Conservation (phyloP, 257 asterid genomes). For the Penstemon newberryi region DNA sequence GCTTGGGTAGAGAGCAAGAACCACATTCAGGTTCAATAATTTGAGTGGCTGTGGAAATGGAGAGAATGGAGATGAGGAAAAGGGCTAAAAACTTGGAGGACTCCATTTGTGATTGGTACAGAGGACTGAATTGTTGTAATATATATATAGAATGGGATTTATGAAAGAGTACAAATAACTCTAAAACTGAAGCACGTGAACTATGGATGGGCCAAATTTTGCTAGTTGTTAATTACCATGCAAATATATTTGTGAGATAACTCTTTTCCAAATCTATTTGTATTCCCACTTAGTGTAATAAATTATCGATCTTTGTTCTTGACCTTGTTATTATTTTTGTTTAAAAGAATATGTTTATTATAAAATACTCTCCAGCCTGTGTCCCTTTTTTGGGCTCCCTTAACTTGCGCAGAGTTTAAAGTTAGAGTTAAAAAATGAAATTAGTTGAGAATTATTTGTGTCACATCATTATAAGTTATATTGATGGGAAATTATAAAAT, state of each 20-base stretch:
- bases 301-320: too few species aligned
- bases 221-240: conserved; percentile 64
- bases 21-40: conserved; percentile 48
- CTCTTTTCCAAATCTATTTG: not conserved
- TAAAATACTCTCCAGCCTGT: too few species aligned
- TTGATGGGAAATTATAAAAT: too few species aligned
- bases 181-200: conserved; percentile 66
- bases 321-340: too few species aligned
- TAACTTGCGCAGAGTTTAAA: too few species aligned
- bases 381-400: too few species aligned
- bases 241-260: conserved; percentile 3
- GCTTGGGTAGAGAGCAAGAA: conserved; percentile 31
- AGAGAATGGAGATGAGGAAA: conserved; percentile 51
- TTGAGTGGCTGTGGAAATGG: conserved; percentile 42
- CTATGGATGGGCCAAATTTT: conserved; percentile 47
- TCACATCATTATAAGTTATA: too few species aligned
- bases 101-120: conserved; percentile 43
- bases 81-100: conserved; percentile 44
- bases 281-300: too few species aligned
- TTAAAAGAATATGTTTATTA: too few species aligned
- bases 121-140: conserved; percentile 18
- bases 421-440: too few species aligned
- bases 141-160: conserved; percentile 29
- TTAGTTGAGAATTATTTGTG: too few species aligned
- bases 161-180: conserved; percentile 39